Conservation (phyloP, 305 asterid species). For the Caryopteris hybrid region DNA sequence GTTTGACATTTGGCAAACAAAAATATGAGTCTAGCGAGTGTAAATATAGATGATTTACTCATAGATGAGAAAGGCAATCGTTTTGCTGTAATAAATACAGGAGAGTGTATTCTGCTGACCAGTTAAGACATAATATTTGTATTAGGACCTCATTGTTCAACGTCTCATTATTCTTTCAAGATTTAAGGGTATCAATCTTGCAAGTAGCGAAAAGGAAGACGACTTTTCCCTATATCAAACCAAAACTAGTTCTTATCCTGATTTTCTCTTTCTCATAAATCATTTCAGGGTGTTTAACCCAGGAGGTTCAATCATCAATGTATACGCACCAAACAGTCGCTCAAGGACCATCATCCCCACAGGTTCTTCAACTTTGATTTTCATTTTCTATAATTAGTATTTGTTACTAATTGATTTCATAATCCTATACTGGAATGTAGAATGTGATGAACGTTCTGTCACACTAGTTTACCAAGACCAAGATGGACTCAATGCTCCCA, state of each 20-base stretch:
- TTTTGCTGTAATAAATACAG: not conserved
- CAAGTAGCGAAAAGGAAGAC: not conserved
- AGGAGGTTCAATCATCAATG: not conserved
- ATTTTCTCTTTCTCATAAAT: not conserved
- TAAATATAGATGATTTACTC: conserved; percentile 9
- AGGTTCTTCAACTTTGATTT: not conserved
- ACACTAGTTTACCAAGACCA: not conserved
- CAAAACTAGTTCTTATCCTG: not conserved
- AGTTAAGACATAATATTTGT: not conserved
- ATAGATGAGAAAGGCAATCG: not conserved
- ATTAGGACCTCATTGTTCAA: not conserved
- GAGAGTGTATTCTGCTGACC: not conserved
- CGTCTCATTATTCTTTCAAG: not conserved
- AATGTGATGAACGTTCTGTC: not conserved
- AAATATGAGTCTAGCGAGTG: conserved; percentile 12
- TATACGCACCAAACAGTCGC: not conserved
- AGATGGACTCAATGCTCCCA: not conserved
- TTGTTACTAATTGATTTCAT: not conserved
- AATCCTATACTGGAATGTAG: not conserved
- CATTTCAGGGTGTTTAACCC: not conserved
- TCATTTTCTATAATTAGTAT: not conserved
- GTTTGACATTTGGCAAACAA: not conserved
- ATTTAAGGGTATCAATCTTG: not conserved
- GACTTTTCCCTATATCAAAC: not conserved
- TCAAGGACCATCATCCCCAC: not conserved